Base-by-base conservation (phyloP, 352 stramenopile genomes). In the Globisporangium irregulare region DNA sequence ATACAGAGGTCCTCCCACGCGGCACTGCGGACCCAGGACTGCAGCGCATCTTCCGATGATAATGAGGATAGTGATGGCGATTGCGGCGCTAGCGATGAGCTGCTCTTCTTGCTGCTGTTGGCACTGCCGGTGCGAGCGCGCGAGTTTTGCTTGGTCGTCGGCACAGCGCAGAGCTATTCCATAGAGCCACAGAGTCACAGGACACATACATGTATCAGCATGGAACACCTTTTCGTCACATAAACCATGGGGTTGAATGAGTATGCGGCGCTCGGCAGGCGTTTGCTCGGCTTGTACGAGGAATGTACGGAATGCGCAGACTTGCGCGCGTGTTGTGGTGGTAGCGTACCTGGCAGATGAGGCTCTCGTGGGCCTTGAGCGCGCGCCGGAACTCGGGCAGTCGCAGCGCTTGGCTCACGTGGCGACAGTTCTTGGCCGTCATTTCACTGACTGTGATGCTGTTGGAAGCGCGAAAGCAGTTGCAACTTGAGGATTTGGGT, bases 331-430 rank as follows among this genome's bases (percentile, higher is more conserved):
- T 8, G 27, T 3, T n/a, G 20, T 27, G 29, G 9, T 3, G 15
- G 0, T 4, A 20, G 41, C 43, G 57, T 50, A 84, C 72, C 73
- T 88, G 71, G 59, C 81, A 90, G 2, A 70, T 61, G 27, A 88
- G 68, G 29, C 71, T 62, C 46, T 76, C 64, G 56, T 75, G 79
- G 53, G 82, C 75, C 64, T 81, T 84, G 22, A 90, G 76, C 59
- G 77, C 78, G 48, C 79, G 79, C 27, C 81, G 81, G 61, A 88
- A 81, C 3, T 90, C 81, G 6, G 64, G 24, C 22, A 84, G 59
- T 1, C 74, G 78, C 66, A 87, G 74, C 69, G 81, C 76, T 65
- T 87, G 81, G 36, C 73, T 68, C 62, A 84, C 79, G 63, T 90
- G 81, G 62, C 81, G 81, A 59, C 81, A 90, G 71, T 72, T 80